Evolutionary conservation across 768 basidiomycete genomes (phyloP), one percentile per base, ranked within the genome.

Genomic region (Cyathus striatus): DNA sequence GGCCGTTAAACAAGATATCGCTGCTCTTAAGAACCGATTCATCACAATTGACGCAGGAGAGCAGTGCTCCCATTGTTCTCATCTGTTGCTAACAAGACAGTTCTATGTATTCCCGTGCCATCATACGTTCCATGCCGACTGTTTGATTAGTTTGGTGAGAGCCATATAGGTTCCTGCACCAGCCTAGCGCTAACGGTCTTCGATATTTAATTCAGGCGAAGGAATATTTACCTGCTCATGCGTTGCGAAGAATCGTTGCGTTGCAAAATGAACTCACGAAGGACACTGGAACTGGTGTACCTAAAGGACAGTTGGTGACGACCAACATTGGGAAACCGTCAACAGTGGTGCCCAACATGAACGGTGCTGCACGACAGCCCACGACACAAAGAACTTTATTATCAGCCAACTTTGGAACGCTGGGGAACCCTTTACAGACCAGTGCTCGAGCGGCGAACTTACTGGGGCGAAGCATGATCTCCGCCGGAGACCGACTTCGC

Each of bases 101-200:
- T 98, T 97, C 62, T 99, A 99, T 63, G 91, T 95, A 37, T 99
- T 99, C 66, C 96, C 96, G 34, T 98, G 96, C 63, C 90, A 93
- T 54, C 96, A 99, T 61, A 79, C 83, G 13, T 98, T 98, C 78
- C 96, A 98, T 65, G 92, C 92, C 5, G 95, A 99, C 59, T 98
- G 96, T 66, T 71, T 98, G 42, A 93, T 99, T 60, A 81, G 85
- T 21, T 70, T 96, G 76, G 96, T 97, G 56, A 58, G 90, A n/a
- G n/a, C n/a, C n/a, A n/a, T n/a, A n/a, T n/a, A n/a, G n/a, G n/a
- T n/a, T n/a, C n/a, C n/a, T n/a, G n/a, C n/a, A n/a, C n/a, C n/a
- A n/a, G n/a, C n/a, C n/a, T 16, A 12, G 9, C 22, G 9, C 13
- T 14, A 9, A 37, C 20, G 7, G 36, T 18, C 13, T 9, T 37